Evolutionary conservation across 805 yeast species (phyloP).

Genomic region (Yueomyces sp.): DNA sequence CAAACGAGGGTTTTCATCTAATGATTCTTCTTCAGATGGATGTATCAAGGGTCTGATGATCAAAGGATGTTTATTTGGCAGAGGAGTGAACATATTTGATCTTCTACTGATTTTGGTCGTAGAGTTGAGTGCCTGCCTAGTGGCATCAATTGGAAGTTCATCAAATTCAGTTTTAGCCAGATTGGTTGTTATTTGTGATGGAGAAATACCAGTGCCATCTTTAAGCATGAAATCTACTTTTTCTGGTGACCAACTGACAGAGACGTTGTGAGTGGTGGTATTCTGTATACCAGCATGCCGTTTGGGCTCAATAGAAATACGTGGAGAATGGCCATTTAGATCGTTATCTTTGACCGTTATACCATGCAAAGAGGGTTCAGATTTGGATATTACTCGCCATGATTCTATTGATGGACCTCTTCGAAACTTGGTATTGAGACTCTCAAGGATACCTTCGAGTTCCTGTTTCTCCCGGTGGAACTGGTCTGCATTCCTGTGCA

Average conservation of each 20-base stretch:
- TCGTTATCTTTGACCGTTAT: too few relatives aligned
- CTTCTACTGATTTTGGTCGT: slow-evolving; percentile 11
- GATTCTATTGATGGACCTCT: too few relatives aligned
- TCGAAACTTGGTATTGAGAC: too few relatives aligned
- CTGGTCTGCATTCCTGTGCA: too few relatives aligned
- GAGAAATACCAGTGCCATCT: background rate
- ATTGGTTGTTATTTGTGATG: background rate
- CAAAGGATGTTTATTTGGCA: slow-evolving; percentile 23
- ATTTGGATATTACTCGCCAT: too few relatives aligned
- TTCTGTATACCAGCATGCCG: background rate
- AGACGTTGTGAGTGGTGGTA: background rate
- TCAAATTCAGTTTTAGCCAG: background rate
- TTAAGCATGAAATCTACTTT: slow-evolving; percentile 11
- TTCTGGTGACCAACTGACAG: slow-evolving; percentile 18
- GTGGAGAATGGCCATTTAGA: too few relatives aligned
- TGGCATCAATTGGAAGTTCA: background rate
- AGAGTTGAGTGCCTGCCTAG: background rate
- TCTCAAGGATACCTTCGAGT: too few relatives aligned
- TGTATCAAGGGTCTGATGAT: slow-evolving; percentile 6
- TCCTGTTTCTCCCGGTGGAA: too few relatives aligned
- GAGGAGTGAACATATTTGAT: slow-evolving; percentile 23
- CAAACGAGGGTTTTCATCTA: too few relatives aligned
- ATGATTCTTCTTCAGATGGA: background rate
- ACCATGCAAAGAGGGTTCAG: too few relatives aligned
- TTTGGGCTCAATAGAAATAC: too few relatives aligned